Conservation (phyloP, 768 basidiomycete species). For the Brasilioporus rufonigricans region DNA sequence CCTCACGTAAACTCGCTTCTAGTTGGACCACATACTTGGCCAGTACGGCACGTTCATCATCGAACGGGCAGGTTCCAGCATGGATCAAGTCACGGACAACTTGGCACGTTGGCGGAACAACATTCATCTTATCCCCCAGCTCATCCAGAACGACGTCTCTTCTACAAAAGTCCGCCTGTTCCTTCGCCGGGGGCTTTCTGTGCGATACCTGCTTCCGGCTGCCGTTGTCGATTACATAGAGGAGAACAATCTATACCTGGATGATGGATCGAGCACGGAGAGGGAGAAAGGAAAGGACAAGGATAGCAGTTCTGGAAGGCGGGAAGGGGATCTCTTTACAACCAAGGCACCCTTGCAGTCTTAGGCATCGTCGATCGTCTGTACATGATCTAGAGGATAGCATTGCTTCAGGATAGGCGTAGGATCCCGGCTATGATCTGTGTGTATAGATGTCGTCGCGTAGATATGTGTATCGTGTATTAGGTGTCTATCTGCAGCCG, state of each 20-base stretch:
- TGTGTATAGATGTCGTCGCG: background rate
- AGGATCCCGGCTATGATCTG: conserved; percentile 2
- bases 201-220: conserved; percentile 87
- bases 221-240: conserved; percentile 95
- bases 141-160: conserved; percentile 96
- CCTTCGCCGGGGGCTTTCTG: conserved; percentile 74
- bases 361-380: background rate
- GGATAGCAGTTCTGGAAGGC: conserved; percentile 30
- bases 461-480: background rate
- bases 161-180: conserved; percentile 89
- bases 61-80: conserved; percentile 90
- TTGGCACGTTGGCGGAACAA: conserved; percentile 78
- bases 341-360: conserved; percentile 11
- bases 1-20: conserved; percentile 5
- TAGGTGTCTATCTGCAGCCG: no score
- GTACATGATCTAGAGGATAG: background rate
- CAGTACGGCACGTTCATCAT: conserved; percentile 93
- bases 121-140: conserved; percentile 88
- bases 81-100: conserved; percentile 77
- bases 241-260: conserved; percentile 71
- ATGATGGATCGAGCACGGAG: conserved; percentile 44
- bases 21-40: conserved; percentile 96
- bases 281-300: conserved; percentile 41
- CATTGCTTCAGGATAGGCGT: background rate
- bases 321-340: conserved; percentile 20